Base-by-base conservation (phyloP, 306 rosid species). In the Fragaria vesca region DNA sequence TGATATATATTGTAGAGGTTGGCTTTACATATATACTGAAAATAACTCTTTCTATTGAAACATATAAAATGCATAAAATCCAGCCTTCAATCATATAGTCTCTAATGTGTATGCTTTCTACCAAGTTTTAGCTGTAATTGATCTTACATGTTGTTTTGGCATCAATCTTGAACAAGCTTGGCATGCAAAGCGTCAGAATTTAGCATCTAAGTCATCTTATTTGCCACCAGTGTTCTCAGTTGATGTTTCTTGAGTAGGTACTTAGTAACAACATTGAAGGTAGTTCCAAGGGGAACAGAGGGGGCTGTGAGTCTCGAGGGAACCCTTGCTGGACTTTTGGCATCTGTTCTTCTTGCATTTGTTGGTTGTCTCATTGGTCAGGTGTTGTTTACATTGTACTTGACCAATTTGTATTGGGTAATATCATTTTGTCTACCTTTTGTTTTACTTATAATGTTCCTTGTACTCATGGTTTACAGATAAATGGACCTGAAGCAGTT, bases 201-300 rank as follows among this genome's bases (percentile, higher is more conserved):
- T 11, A 71, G 46, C 34, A 17, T 71, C 26, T 0, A 0, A 71
- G 42, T 71, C 32, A 30, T 24, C 6, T n/a, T 28, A 30, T 50
- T 32, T 18, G 28, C 75, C 55, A 18, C 47, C 46, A 51, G 4
- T 47, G 38, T 28, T 77, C 34, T 66, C 85, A 69, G 43, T 42
- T 10, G 62, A 30, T 79, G 57, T 48, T 76, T 68, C 63, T 60
- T 81, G 71, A 65, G 43, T 87, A 96, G 99, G 91, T 96, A 96
- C 82, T 85, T 96, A 75, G 93, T 96, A 50, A 95, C 98, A 8
- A 90, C 96, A 69, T 85, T 96, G 84, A 93, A 91, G 89, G 76
- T 90, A 71, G 99, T 96, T 81, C 98, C 98, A 75, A 88, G 98
- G 84, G 99, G 99, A 72, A 96, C 99, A 28, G 99, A 96, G 85